phyloP scores from a whole-genome alignment of 441 rosid species.

The Syzygium malaccense region DNA sequence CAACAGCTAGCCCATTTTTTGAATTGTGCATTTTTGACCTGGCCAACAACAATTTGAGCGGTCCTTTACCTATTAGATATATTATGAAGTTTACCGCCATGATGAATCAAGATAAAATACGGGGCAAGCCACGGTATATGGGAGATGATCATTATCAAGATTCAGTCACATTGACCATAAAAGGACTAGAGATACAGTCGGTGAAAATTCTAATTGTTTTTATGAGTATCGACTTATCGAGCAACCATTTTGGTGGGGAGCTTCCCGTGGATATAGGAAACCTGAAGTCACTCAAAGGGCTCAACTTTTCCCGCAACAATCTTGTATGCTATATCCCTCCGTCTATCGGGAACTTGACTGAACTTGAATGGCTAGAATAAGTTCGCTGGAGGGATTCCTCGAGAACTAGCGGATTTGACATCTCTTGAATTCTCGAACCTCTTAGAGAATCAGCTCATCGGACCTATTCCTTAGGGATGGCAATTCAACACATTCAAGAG shows the following conservation, averaged over 20 bases:
- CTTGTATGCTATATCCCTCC: not conserved
- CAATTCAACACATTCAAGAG: not conserved
- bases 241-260: not conserved
- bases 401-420: not conserved
- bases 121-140: fast-evolving
- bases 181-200: fast-evolving
- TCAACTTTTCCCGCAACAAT: not conserved
- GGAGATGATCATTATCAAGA: not conserved
- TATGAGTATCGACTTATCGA: not conserved
- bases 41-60: not conserved
- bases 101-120: fast-evolving
- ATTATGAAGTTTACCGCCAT: not conserved
- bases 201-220: too few relatives aligned
- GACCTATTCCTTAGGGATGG: not conserved
- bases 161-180: not conserved
- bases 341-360: not conserved
- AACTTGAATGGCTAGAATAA: not conserved
- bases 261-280: not conserved
- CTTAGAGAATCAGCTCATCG: not conserved
- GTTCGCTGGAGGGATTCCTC: not conserved
- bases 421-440: not conserved
- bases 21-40: fast-evolving
- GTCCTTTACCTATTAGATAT: not conserved
- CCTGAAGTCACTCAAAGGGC: not conserved
- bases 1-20: not conserved